Evolutionary conservation across 2,329 filamentous ascomycete genomes (phyloP).

Genomic region (Ascochyta clinopodiicola): DNA sequence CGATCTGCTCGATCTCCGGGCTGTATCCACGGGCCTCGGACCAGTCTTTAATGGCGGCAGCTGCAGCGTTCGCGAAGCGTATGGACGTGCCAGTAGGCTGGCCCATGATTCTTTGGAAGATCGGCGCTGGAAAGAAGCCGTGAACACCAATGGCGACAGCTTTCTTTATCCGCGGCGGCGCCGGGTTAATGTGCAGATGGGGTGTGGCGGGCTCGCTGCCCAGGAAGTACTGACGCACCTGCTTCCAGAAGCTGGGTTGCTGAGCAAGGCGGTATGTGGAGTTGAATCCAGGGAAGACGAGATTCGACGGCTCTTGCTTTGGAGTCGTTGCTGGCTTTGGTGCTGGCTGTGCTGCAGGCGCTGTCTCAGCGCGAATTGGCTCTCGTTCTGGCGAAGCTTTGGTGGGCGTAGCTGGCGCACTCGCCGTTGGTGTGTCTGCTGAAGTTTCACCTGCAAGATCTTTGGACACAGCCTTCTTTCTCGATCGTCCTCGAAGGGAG

Average conservation of each 20-base stretch:
- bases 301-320: constrained; percentile 59
- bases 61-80: constrained; percentile 86
- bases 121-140: constrained; percentile 86
- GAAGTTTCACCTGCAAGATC: constrained; percentile 29
- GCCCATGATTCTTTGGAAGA: constrained; percentile 88
- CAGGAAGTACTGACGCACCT: constrained; percentile 49
- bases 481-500: constrained; percentile 43
- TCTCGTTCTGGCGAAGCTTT: constrained; percentile 36
- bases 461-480: constrained; percentile 29
- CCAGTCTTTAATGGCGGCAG: constrained; percentile 84
- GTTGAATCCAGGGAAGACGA: constrained; percentile 72
- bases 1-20: constrained; percentile 90
- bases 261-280: constrained; percentile 66
- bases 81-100: constrained; percentile 96
- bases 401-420: constrained; percentile 47
- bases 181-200: constrained; percentile 73
- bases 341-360: constrained; percentile 35
- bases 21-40: constrained; percentile 70
- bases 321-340: constrained; percentile 31
- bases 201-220: constrained; percentile 63
- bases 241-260: constrained; percentile 54
- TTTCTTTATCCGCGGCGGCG: constrained; percentile 76
- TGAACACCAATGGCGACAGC: constrained; percentile 94
- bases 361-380: constrained; percentile 34
- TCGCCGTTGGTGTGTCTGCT: constrained; percentile 33